Conservation (phyloP, 306 rosid species). For the Quercus cerris region DNA sequence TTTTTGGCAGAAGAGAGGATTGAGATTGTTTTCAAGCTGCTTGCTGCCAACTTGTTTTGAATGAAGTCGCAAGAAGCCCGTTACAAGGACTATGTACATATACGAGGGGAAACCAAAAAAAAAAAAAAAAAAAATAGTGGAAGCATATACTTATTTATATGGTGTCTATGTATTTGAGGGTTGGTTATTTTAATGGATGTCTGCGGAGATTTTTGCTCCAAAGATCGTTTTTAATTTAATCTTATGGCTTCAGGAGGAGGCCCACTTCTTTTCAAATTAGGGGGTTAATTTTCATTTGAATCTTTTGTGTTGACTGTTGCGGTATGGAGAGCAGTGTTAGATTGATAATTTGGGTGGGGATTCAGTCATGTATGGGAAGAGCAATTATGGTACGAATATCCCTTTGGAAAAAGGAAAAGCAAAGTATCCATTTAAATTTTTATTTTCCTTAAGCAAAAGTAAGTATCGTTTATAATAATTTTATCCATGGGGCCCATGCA, state of each 20-base stretch:
- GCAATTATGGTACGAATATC: too few species aligned
- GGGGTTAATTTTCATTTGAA: background rate
- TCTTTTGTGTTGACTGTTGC: too few species aligned
- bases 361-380: too few species aligned
- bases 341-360: too few species aligned
- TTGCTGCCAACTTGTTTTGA: conserved; percentile 74
- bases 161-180: background rate
- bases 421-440: too few species aligned
- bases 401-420: too few species aligned
- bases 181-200: background rate
- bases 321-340: too few species aligned
- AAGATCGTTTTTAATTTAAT: background rate
- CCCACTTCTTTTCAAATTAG: background rate
- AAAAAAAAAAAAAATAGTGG: background rate
- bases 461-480: too few species aligned
- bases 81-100: conserved; percentile 25
- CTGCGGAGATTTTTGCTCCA: background rate
- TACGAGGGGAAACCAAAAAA: background rate
- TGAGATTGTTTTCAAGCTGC: conserved; percentile 74
- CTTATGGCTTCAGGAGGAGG: background rate
- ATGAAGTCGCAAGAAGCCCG: conserved; percentile 28
- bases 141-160: background rate
- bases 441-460: too few species aligned
- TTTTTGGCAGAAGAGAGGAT: conserved; percentile 74
- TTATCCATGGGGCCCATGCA: too few species aligned